Base-by-base conservation (phyloP, 305 asterid genomes). In the Rubia balearica region DNA sequence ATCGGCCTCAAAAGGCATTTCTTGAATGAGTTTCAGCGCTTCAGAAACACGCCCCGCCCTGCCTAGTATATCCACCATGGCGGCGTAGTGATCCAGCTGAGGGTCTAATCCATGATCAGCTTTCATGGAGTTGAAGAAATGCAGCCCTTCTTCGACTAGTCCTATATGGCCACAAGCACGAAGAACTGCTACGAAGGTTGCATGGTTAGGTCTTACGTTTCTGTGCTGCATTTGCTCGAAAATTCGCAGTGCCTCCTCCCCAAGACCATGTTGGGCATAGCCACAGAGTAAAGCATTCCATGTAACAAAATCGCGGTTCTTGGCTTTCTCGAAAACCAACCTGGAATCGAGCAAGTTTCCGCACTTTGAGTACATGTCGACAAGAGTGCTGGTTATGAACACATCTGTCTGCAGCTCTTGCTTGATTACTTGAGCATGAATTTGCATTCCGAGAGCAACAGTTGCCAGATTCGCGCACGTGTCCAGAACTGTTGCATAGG, bases 331-430 rank as follows among this genome's bases (percentile, higher is more conserved):
- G 41, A 90, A 90, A 79, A 83, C 83, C 76, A 90, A 72, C 77
- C 82, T 69, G 5, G 92, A 86, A 69, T 89, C 97, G 24, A 82
- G 81, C 90, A 89, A 67, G 84, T 83, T 78, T 67, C 96, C 98
- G 57, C 98, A 89, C 71, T 92, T 92, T 0, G 97, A 90, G 63
- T 92, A 92, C 97, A 92, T 92, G 82, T 92, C 98, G 42, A 92
- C 97, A 48, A 92, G 86, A 53, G 98, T 89, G 74, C 97, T 92
- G 43, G 82, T 77, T 66, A 92, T 88, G 73, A 83, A 92, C 61
- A 77, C 92, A 61, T 90, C 96, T 8, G 84, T 76, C 65, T 78
- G 89, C 86, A 92, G 67, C 73, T 92, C 96, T 76, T 87, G 89
- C 84, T 92, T 92, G 82, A 90, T 85, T 65, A 83, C 84, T 71